Evolutionary conservation across 805 yeast genomes (phyloP).

Genomic region (Schwanniomyces vanrijiae): DNA sequence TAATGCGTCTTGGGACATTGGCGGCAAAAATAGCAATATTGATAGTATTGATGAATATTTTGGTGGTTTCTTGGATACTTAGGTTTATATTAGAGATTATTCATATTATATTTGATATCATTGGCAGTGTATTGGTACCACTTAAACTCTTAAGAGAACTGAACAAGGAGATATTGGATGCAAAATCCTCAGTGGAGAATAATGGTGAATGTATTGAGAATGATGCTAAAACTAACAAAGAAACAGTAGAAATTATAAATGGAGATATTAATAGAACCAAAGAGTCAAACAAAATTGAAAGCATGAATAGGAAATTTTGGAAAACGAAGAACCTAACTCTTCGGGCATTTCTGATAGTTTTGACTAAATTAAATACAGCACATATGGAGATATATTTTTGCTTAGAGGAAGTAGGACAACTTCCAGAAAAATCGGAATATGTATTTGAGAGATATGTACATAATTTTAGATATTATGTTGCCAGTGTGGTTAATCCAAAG

Average conservation of each 20-base stretch:
- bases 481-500: slow-evolving; percentile 15
- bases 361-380: background rate
- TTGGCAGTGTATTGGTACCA: background rate
- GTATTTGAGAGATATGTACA: slow-evolving; percentile 37
- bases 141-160: background rate
- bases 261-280: background rate
- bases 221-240: background rate
- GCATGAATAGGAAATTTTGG: background rate
- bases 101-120: background rate
- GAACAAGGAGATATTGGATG: background rate
- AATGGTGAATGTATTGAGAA: background rate
- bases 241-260: background rate
- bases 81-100: background rate
- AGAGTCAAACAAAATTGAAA: background rate
- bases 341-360: background rate
- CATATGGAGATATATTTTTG: background rate
- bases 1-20: background rate
- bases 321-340: background rate
- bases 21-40: background rate
- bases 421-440: slow-evolving; percentile 26
- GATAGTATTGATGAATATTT: background rate
- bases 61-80: background rate
- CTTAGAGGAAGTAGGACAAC: background rate
- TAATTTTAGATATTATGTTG: slow-evolving; percentile 33
- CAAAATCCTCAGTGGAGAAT: background rate